Evolutionary conservation across 495 filamentous ascomycete genomes (phyloP).

Genomic region (Cairneyella variabilis): DNA sequence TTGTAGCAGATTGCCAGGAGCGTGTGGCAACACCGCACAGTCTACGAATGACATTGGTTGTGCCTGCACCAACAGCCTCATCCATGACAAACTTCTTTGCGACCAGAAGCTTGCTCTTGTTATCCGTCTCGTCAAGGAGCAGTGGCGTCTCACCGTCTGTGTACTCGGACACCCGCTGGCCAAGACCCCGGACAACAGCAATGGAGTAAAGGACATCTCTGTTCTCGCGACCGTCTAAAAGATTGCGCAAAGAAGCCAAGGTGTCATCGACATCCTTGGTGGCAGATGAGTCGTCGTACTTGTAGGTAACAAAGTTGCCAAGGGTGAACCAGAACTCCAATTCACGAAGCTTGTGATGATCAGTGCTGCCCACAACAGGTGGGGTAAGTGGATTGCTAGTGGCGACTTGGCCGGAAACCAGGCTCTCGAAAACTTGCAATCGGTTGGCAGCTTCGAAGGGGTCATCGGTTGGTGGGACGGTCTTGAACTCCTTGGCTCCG

Average conservation of each 20-base stretch:
- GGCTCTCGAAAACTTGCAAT: slow-evolving; percentile 67
- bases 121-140: slow-evolving; percentile 64
- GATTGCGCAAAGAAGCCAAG: slow-evolving; percentile 54
- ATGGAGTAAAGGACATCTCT: slow-evolving; percentile 92
- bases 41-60: slow-evolving; percentile 76
- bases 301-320: slow-evolving; percentile 65
- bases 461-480: slow-evolving; percentile 45
- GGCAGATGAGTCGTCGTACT: slow-evolving; percentile 54
- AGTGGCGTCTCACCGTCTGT: slow-evolving; percentile 55
- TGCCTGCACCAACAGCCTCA: slow-evolving; percentile 64
- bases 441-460: slow-evolving; percentile 58
- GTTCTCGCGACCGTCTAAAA: slow-evolving; percentile 77
- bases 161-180: slow-evolving; percentile 61
- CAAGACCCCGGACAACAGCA: slow-evolving; percentile 70
- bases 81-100: slow-evolving; percentile 79
- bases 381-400: slow-evolving; percentile 52
- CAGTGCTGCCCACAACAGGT: slow-evolving; percentile 40
- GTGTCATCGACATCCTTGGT: slow-evolving; percentile 60
- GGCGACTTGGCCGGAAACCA: slow-evolving; percentile 66
- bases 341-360: slow-evolving; percentile 55
- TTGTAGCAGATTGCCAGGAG: too few species aligned
- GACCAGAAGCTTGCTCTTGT: slow-evolving; percentile 68
- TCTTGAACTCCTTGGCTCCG: slow-evolving; percentile 24
- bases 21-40: slow-evolving; percentile 63
- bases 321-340: slow-evolving; percentile 79